These are phyloP conservation scores for Kluyveromyces starmeri DNA, from an alignment of 805 yeast species.

Conservation along the genomic window DNA sequence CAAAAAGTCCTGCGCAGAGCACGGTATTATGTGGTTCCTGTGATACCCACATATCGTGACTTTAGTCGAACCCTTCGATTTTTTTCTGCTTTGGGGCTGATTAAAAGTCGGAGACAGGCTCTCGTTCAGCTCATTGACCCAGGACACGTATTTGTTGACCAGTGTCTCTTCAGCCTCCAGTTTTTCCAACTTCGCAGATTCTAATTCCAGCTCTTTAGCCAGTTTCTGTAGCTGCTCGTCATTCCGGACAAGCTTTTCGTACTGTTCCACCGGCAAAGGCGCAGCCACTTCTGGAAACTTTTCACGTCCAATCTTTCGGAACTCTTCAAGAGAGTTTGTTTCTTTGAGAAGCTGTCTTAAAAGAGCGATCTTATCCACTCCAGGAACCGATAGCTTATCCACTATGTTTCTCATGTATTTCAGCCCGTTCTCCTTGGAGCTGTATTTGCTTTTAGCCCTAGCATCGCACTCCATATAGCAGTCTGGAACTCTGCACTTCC, in stretches of 20 bases:
- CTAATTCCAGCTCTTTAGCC: slow-evolving; percentile 9
- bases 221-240: slow-evolving; percentile 16
- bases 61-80: slow-evolving; percentile 11
- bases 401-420: slow-evolving; percentile 13
- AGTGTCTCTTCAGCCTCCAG: slow-evolving; percentile 9
- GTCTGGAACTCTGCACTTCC: slow-evolving; percentile 54
- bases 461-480: slow-evolving; percentile 36
- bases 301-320: slow-evolving; percentile 16
- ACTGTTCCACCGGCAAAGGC: slow-evolving; percentile 12
- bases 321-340: slow-evolving; percentile 7
- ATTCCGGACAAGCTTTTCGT: slow-evolving; percentile 11
- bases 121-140: slow-evolving; percentile 21
- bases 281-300: slow-evolving; percentile 13
- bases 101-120: slow-evolving; percentile 8
- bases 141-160: slow-evolving; percentile 25
- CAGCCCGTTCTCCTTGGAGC: slow-evolving; percentile 63
- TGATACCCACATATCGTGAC: slow-evolving; percentile 23
- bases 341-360: slow-evolving; percentile 12
- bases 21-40: slow-evolving; percentile 11
- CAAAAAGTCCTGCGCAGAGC: slow-evolving; percentile 15
- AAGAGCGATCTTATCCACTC: slow-evolving; percentile 6
- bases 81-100: slow-evolving; percentile 7
- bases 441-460: slow-evolving; percentile 50
- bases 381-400: slow-evolving; percentile 6
- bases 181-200: slow-evolving; percentile 11